These are phyloP conservation scores for Phytophthora nicotianae DNA, from an alignment of 352 stramenopile genomes.

Conservation along the genomic window DNA sequence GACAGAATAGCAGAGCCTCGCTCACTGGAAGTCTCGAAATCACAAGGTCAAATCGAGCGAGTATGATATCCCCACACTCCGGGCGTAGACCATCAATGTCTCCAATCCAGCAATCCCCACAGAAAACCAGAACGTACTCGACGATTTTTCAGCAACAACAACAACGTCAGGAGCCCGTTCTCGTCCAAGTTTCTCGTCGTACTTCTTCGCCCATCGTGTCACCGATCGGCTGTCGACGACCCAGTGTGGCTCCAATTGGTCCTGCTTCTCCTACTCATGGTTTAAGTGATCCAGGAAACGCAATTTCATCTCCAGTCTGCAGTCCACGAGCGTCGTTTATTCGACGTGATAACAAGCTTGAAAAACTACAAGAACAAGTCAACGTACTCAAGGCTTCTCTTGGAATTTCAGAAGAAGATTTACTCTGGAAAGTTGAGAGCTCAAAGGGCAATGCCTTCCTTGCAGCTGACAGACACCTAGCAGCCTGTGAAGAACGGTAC, in stretches of 20 bases:
- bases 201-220: slow-evolving; percentile 60
- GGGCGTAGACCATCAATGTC: slow-evolving; percentile 15
- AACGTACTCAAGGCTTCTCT: slow-evolving; percentile 75
- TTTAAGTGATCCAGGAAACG: background rate
- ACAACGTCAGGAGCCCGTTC: slow-evolving; percentile 35
- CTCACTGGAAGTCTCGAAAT: background rate
- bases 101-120: slow-evolving; percentile 5
- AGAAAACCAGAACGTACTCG: slow-evolving; percentile 11
- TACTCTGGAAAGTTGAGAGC: slow-evolving; percentile 82
- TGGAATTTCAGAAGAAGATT: slow-evolving; percentile 76
- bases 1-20: slow-evolving; percentile 4
- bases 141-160: slow-evolving; percentile 28
- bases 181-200: slow-evolving; percentile 63
- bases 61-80: slow-evolving; percentile 15
- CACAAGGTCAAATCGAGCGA: slow-evolving; percentile 18
- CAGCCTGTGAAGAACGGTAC: slow-evolving; percentile 67
- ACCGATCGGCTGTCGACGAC: slow-evolving; percentile 36
- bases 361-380: slow-evolving; percentile 74
- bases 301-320: background rate
- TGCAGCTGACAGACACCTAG: slow-evolving; percentile 56
- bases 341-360: slow-evolving; percentile 61
- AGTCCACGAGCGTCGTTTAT: slow-evolving; percentile 37
- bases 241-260: slow-evolving; percentile 62
- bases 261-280: slow-evolving; percentile 3
- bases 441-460: slow-evolving; percentile 76